Conservation (phyloP, 2,329 filamentous ascomycete genomes). For the Macrophomina tecta region DNA sequence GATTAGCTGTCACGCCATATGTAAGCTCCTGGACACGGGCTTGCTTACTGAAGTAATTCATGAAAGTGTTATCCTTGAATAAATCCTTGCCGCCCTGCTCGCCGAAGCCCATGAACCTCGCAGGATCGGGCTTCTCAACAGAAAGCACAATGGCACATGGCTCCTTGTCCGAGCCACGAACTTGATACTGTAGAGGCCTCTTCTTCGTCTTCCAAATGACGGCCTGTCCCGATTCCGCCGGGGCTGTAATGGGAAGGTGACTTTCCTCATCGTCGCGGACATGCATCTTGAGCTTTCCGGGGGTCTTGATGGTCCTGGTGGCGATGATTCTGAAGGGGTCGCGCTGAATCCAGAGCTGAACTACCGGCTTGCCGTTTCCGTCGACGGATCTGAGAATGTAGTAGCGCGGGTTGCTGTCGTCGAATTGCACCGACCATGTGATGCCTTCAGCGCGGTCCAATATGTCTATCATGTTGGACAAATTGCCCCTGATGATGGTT, state of each 20-base stretch:
- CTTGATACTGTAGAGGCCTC: constrained; percentile 28
- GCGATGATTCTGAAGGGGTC: constrained; percentile 39
- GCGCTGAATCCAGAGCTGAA: constrained; percentile 37
- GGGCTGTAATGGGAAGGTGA: background rate
- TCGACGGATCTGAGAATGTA: background rate
- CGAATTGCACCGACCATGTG: background rate
- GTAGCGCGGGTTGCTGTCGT: background rate
- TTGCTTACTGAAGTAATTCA: constrained; percentile 47
- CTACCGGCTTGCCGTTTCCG: constrained; percentile 26
- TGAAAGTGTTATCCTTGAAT: constrained; percentile 43
- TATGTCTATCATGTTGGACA: background rate
- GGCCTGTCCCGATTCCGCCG: background rate
- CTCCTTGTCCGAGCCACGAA: background rate
- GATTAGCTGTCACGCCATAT: background rate
- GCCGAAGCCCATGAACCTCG: constrained; percentile 45
- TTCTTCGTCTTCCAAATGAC: constrained; percentile 28
- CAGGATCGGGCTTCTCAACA: constrained; percentile 39
- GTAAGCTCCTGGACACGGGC: background rate
- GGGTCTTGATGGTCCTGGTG: constrained; percentile 34
- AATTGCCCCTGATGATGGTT: background rate
- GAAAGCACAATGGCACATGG: constrained; percentile 18
- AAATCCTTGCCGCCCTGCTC: constrained; percentile 47
- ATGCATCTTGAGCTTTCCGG: constrained; percentile 28
- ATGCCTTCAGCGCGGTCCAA: background rate
- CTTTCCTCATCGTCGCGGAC: background rate